Evolutionary conservation across 192 early-diverging fungal genomes (phyloP).

Genomic region (Rhizophagus prolifer): DNA sequence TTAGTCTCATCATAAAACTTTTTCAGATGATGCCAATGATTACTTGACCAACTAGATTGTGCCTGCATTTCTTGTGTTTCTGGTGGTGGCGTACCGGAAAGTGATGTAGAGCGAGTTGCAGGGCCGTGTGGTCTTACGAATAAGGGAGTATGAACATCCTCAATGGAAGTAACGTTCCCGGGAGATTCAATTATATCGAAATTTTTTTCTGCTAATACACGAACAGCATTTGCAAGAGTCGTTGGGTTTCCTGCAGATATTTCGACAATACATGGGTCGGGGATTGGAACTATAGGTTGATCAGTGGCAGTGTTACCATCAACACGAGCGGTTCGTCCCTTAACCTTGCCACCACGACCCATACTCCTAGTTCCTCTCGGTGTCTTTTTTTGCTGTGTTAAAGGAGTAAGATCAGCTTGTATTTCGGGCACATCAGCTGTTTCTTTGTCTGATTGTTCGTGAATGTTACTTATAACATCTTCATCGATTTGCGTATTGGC

Average conservation of each 20-base stretch:
- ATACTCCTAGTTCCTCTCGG: background rate
- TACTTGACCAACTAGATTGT: background rate
- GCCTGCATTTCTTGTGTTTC: background rate
- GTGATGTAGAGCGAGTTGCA: background rate
- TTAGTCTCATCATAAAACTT: constrained; percentile 9
- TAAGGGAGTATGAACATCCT: too few species aligned
- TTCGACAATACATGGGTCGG: background rate
- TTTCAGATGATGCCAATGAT: constrained; percentile 9
- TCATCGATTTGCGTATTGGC: background rate
- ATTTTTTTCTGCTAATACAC: background rate
- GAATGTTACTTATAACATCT: background rate
- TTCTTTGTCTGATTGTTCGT: background rate
- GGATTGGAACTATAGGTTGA: background rate
- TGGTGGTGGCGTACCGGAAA: background rate
- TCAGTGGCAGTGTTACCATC: background rate
- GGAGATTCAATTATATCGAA: constrained; percentile 3
- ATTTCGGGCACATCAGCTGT: too few species aligned
- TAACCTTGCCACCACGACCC: background rate
- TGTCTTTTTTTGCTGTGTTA: background rate
- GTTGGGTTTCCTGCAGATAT: background rate
- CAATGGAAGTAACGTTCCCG: too few species aligned
- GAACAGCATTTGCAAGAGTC: constrained; percentile 4
- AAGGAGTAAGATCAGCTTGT: background rate
- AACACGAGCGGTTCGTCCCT: too few species aligned
- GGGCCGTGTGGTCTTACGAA: background rate